Evolutionary conservation across 768 basidiomycete species (phyloP).

Genomic region (Candolleomyces efflorescens): DNA sequence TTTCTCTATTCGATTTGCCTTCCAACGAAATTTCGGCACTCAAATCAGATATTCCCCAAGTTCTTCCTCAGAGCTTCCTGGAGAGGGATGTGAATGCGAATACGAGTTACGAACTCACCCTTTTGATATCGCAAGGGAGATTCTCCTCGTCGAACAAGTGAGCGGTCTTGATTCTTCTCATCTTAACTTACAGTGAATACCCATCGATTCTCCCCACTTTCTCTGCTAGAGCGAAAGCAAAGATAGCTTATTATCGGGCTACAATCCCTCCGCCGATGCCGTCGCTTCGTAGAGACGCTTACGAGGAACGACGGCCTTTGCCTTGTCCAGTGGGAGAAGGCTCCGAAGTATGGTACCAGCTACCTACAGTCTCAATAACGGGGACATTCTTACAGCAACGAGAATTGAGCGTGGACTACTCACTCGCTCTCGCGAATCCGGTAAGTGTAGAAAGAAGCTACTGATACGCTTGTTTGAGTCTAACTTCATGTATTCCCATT

Average conservation of each 20-base stretch:
- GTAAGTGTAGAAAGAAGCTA: conserved; percentile 11
- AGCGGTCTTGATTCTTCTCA: background rate
- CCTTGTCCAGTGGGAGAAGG: background rate
- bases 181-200: background rate
- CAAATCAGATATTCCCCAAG: too few species aligned
- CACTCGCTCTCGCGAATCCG: conserved; percentile 24
- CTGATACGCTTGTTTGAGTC: background rate
- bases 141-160: background rate
- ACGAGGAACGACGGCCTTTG: background rate
- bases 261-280: background rate
- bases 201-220: background rate
- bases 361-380: background rate
- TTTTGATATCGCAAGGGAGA: background rate
- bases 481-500: too few species aligned
- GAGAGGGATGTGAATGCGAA: background rate
- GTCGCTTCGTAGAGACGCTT: background rate
- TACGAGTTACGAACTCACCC: background rate
- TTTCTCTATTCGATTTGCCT: too few species aligned
- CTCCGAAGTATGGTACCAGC: background rate
- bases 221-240: background rate
- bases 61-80: background rate
- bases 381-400: background rate
- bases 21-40: too few species aligned
- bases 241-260: background rate
- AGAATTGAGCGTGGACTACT: background rate